Base-by-base conservation (phyloP, 306 rosid genomes). In the Casuarina cunninghamiana region DNA sequence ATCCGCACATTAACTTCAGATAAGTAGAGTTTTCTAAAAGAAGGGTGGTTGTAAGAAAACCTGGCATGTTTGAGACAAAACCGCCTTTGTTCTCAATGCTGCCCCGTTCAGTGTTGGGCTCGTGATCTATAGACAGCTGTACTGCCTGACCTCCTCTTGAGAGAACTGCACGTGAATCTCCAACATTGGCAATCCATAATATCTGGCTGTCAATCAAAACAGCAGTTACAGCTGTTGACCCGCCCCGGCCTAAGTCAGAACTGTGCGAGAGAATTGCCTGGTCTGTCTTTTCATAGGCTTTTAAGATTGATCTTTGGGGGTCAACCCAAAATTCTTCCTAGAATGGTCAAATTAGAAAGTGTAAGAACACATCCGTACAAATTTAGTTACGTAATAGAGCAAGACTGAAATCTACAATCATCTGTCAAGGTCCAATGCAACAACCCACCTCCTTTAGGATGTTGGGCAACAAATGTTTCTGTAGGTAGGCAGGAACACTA, bases 61-160 rank as follows among this genome's bases (percentile, higher is more conserved):
- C 97, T 89, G 98, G 98, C 88, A 94, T 84, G 87, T 94, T 94
- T 67, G 98, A 94, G 85, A 94, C 97, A 79, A 94, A 94, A 79
- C 98, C 98, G 75, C 98, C 98, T 83, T 78, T 90, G 82, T 79
- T 84, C 84, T 94, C 98, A 21, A 94, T 94, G 85, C 83, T 87
- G 58, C 95, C 89, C 16, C 97, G 83, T 78, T 94, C 98, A 0
- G 82, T 88, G 85, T 78, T 88, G 42, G 98, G 98, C 77, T 94
- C 98, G 58, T 94, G 98, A 74, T 94, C 98, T 38, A 32, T 92
- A 53, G 90, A 88, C 98, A 94, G 79, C 79, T 92, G 98, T 53
- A 71, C 67, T 19, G 98, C 97, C 65, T 84, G 94, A 61, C 98
- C 95, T 71, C 83, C 87, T 77, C 83, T 90, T 21, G 97, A 90